These are phyloP conservation scores for Diaporthe amygdali DNA, from an alignment of 2,329 filamentous ascomycete species.

Conservation along the genomic window DNA sequence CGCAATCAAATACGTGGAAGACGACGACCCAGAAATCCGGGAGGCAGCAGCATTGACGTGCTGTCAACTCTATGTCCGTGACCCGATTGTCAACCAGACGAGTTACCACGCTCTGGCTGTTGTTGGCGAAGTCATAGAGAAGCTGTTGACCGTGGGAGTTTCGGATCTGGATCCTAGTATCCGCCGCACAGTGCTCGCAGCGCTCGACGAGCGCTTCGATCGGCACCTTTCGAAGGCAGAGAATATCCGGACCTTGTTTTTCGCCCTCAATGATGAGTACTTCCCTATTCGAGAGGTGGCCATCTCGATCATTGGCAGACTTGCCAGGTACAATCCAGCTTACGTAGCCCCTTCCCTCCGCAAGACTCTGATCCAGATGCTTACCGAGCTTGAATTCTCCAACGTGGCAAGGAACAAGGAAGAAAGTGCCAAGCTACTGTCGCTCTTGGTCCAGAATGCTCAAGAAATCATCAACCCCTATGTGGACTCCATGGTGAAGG, in stretches of 20 bases:
- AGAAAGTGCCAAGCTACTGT: constrained; percentile 92
- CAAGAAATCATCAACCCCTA: constrained; percentile 94
- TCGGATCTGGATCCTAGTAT: constrained; percentile 92
- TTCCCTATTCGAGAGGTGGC: constrained; percentile 93
- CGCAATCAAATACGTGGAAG: constrained; percentile 96
- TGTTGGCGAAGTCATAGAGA: constrained; percentile 97
- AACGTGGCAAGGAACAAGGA: constrained; percentile 94
- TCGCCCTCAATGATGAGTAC: constrained; percentile 93
- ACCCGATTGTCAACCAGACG: constrained; percentile 97
- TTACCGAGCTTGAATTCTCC: constrained; percentile 95
- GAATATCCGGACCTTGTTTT: constrained; percentile 93
- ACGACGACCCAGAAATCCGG: constrained; percentile 90
- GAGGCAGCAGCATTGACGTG: constrained; percentile 96
- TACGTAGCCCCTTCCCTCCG: constrained; percentile 96
- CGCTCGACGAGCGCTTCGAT: constrained; percentile 92
- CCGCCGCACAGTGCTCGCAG: constrained; percentile 83
- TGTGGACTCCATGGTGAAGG: constrained; percentile 93
- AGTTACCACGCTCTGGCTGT: constrained; percentile 97
- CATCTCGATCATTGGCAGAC: constrained; percentile 92
- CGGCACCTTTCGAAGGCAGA: constrained; percentile 96
- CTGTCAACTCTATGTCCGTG: constrained; percentile 95
- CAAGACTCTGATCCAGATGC: constrained; percentile 92
- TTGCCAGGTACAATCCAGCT: constrained; percentile 90
- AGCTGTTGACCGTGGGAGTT: constrained; percentile 90
- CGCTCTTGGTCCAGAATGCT: constrained; percentile 89